Base-by-base conservation (phyloP, 306 rosid genomes). In the Inga laurina region DNA sequence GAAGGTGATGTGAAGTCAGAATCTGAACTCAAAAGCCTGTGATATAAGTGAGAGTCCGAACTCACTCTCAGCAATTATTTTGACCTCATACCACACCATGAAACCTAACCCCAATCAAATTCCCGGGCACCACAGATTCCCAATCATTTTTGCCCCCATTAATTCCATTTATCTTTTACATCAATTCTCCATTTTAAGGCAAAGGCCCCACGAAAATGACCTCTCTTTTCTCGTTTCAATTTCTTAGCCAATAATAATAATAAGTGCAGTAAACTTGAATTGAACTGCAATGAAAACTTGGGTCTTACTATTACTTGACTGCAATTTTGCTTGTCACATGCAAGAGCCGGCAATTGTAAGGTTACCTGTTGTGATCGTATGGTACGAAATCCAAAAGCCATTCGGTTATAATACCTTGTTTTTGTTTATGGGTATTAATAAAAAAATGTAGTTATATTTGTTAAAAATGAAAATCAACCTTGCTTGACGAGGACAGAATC, bases 171-270 rank as follows among this genome's bases (percentile, higher is more conserved):
- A 82, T 68, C 64, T 69, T 30, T 43, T 39, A 41, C 76, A 52
- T 52, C 9, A 16, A 68, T 82, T 76, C 64, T 18, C 77, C 69
- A 67, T 66, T 56, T 16, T 76, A 76, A 76, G 62, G 54, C 61
- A 77, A 41, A 82, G 77, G 76, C 12, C 81, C 77, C 84, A 37
- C 68, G 78, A 75, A 56, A 75, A 37, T 56, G 65, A 81, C 79
- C 65, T 13, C 37, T 64, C 54, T 75, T 56, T 5, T 70, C 6
- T 11, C 4, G 34, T 54, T 32, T 52, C 27, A 72, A 45, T 45
- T 54, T 12, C 16, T 8, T n/a, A 65, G 45, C 56, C 57, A 49
- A 30, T 15, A 18, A 65, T 11, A 30, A 59, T 62, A 10, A 14
- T 11, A 27, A 46, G 5, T 48, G 9, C 13, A 27, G 1, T 24